Evolutionary conservation across 2,329 filamentous ascomycete species (phyloP).

Genomic region (Penicillium capsulatum): DNA sequence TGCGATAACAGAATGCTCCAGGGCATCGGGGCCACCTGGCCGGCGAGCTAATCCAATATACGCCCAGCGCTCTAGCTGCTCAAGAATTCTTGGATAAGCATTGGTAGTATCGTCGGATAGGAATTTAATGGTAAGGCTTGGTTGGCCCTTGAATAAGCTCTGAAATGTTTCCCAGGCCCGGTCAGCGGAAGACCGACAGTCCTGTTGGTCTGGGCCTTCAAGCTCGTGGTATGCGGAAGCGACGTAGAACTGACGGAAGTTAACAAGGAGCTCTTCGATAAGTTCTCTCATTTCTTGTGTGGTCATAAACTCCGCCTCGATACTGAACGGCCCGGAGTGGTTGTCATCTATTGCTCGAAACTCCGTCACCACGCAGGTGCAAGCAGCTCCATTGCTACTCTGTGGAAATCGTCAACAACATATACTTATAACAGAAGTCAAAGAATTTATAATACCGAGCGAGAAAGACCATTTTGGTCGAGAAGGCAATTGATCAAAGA

Average conservation of each 20-base stretch:
- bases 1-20: not conserved
- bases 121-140: no score
- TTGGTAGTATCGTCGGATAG: no score
- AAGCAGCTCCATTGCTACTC: conserved; percentile 14
- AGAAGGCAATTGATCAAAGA: conserved; percentile 11
- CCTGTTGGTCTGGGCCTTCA: no score
- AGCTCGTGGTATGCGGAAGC: no score
- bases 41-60: no score
- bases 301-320: conserved; percentile 17
- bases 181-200: conserved; percentile 1
- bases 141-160: conserved; percentile 14
- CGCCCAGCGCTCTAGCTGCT: no score
- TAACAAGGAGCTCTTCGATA: conserved; percentile 14
- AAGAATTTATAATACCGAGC: conserved; percentile 8
- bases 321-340: conserved; percentile 10
- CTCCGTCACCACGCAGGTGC: conserved; percentile 20
- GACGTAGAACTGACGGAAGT: conserved; percentile 4
- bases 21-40: not conserved
- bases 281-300: conserved; percentile 12
- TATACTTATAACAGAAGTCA: not conserved
- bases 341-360: conserved; percentile 11
- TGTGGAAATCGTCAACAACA: not conserved
- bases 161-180: conserved; percentile 14
- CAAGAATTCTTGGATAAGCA: conserved; percentile 13
- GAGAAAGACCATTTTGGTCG: not conserved